Base-by-base conservation (phyloP, 2,329 filamentous ascomycete genomes). In the Penicillium sp. region DNA sequence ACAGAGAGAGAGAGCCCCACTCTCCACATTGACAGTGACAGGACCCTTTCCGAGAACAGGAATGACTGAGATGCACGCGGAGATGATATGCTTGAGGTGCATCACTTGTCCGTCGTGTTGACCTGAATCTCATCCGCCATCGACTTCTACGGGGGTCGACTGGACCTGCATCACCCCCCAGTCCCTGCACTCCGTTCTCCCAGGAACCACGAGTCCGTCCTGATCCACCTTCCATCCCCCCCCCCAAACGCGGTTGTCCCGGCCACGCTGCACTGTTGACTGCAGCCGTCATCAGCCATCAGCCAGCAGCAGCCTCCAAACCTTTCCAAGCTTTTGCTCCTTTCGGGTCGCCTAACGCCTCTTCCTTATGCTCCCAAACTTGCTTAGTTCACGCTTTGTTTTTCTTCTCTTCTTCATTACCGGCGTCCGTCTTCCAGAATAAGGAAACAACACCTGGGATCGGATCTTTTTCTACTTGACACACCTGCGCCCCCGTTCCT, bases 221-320 rank as follows among this genome's bases (percentile, higher is more conserved):
- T n/a, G 19, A 33, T 40, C 51, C 52, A 30, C 52, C 22, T 33
- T 22, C 19, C 4, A 8, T 22, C 16, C 25, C 14, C 30, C 14
- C 30, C 49, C 42, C 33, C 53, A 56, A 26, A 22, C 58, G 53
- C 58, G 53, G 63, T 65, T 65, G 63, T 63, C 63, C 59, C 56
- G 61, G 54, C 55, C 63, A 65, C 63, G 55, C 46, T 46, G 35
- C 11, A 37, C 35, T 48, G 58, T 60, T 59, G 57, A 56, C 57
- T 35, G 46, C 46, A 25, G 25, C 26, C 46, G 28, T 49, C 26
- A 43, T 42, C 37, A 37, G 30, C 30, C 30, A 33, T 33, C 30
- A n/a, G 11, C 37, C 48, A 48, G 55, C 40, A 51, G 51, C 30
- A n/a, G 56, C 55, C 38, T 42, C 26, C 8, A 37, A 52, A 52